These are phyloP conservation scores for Phytophthora nicotianae DNA, from an alignment of 352 stramenopile genomes.

Conservation along the genomic window DNA sequence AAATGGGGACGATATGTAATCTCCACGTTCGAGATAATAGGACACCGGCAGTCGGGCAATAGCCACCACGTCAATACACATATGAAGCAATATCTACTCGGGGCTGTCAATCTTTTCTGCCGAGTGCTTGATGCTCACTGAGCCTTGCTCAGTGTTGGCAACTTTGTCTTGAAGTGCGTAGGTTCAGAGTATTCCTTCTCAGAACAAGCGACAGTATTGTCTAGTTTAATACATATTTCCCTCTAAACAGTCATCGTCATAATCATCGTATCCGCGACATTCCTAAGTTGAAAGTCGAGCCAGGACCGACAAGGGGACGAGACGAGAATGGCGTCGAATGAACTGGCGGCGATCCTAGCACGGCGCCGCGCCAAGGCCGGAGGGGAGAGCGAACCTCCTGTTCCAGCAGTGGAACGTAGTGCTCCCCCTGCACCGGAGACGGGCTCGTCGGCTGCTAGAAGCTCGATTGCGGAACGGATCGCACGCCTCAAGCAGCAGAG, in stretches of 20 bases:
- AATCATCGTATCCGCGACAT: conserved; percentile 25
- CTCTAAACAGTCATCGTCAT: conserved; percentile 12
- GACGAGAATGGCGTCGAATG: conserved; percentile 74
- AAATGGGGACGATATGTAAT: conserved; percentile 7
- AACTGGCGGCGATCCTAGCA: conserved; percentile 83
- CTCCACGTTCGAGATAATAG: conserved; percentile 7
- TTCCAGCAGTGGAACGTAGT: conserved; percentile 39
- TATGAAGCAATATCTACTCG: conserved; percentile 21
- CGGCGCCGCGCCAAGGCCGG: conserved; percentile 75
- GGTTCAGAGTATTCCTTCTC: conserved; percentile 11
- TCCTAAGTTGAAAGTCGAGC: conserved; percentile 16
- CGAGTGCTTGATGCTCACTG: conserved; percentile 12
- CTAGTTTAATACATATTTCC: not conserved
- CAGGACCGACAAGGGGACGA: conserved; percentile 32
- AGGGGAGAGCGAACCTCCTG: conserved; percentile 34
- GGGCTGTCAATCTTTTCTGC: not conserved
- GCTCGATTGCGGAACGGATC: conserved; percentile 81
- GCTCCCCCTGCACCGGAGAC: conserved; percentile 19
- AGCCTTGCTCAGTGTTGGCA: no score
- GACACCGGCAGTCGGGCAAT: conserved; percentile 1
- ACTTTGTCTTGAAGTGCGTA: conserved; percentile 20
- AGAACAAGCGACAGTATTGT: no score
- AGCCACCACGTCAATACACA: conserved; percentile 23
- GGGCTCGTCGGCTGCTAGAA: conserved; percentile 30
- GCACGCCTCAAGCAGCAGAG: conserved; percentile 75